These are phyloP conservation scores for Anethum foeniculum DNA, from an alignment of 140 eudicot species.

Conservation along the genomic window DNA sequence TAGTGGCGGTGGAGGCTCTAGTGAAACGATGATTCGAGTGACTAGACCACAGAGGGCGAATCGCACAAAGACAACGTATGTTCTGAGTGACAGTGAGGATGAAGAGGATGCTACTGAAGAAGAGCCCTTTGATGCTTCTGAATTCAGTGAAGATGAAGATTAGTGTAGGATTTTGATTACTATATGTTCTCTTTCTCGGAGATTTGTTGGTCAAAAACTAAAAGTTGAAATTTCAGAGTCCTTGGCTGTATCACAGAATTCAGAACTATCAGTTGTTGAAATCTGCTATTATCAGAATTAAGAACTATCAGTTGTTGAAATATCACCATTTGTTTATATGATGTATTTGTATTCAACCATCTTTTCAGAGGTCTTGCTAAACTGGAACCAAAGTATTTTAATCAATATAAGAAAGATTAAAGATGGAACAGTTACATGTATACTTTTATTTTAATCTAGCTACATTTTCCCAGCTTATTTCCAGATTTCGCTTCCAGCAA, in stretches of 20 bases:
- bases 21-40: conserved; percentile 31
- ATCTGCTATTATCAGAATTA: neutral
- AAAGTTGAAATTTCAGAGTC: neutral
- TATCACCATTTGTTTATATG: neutral
- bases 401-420: too few species aligned
- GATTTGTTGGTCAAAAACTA: neutral
- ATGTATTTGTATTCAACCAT: neutral
- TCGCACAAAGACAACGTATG: conserved; percentile 34
- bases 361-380: too few species aligned
- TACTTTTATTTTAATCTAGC: too few species aligned
- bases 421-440: too few species aligned
- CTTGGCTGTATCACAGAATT: neutral
- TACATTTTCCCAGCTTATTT: conserved; percentile 25
- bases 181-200: neutral
- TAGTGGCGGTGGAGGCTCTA: conserved; percentile 29
- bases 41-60: conserved; percentile 66
- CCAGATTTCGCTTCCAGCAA: conserved; percentile 36
- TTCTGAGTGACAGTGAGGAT: conserved; percentile 58
- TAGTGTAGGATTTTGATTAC: neutral
- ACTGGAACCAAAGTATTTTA: too few species aligned
- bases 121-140: conserved; percentile 28
- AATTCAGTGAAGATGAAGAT: conserved; percentile 32
- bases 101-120: conserved; percentile 21
- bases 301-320: neutral
- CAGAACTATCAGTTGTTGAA: neutral